phyloP scores from a whole-genome alignment of 331 rosid species.

The Cucumis variabilis region DNA sequence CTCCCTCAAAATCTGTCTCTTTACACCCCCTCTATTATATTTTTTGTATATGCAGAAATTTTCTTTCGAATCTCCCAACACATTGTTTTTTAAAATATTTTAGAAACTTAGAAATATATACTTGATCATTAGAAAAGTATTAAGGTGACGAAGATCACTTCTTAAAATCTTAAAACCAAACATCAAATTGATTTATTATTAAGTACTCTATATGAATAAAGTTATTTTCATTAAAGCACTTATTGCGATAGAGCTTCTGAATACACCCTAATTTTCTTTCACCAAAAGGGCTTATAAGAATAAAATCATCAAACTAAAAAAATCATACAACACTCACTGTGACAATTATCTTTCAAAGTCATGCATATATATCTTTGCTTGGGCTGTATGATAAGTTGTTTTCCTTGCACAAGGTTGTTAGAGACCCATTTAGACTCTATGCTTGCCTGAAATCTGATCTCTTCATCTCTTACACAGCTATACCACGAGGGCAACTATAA shows the following conservation, averaged over 20 bases:
- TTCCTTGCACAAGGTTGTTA: neutral
- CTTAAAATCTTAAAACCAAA: neutral
- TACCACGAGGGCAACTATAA: conserved; percentile 61
- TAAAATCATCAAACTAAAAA: neutral
- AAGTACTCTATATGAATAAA: neutral
- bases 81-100: too few relatives aligned
- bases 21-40: neutral
- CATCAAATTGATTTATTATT: neutral
- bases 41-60: too few relatives aligned
- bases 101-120: neutral
- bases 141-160: neutral
- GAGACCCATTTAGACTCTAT: neutral
- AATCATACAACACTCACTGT: neutral
- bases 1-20: neutral
- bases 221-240: neutral
- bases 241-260: neutral
- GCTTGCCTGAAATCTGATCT: neutral
- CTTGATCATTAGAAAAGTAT: neutral
- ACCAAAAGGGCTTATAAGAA: neutral
- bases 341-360: neutral
- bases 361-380: neutral
- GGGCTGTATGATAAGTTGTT: neutral
- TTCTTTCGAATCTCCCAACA: neutral
- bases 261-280: neutral
- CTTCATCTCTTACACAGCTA: conserved; percentile 42